Conservation (phyloP, 2,329 filamentous ascomycete genomes). For the Pestalotiopsis sp. region DNA sequence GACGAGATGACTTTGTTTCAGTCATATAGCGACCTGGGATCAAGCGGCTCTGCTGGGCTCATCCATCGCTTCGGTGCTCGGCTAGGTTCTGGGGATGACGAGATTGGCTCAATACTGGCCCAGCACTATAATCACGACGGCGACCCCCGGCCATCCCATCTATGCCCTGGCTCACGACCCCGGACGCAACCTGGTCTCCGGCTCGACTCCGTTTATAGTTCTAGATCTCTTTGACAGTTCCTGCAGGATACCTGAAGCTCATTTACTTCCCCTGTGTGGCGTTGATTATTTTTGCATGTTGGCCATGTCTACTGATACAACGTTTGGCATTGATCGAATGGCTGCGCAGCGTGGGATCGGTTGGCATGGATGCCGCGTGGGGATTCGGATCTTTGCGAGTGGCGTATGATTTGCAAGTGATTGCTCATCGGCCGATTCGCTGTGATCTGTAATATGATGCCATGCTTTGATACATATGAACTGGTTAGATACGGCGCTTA, state of each 20-base stretch:
- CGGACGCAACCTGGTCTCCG: neutral
- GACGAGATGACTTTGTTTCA: constrained; percentile 7
- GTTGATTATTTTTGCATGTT: neutral
- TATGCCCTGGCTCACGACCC: neutral
- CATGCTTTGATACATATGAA: neutral
- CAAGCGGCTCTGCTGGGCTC: neutral
- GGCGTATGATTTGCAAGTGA: neutral
- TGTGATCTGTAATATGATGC: neutral
- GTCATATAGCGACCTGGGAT: neutral
- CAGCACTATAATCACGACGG: neutral
- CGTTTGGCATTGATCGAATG: neutral
- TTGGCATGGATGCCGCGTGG: neutral
- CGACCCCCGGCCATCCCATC: neutral
- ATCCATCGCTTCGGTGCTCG: constrained; percentile 7
- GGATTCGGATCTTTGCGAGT: neutral
- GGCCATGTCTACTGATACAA: neutral
- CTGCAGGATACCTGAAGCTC: neutral
- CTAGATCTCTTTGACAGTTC: neutral
- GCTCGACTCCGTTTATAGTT: neutral
- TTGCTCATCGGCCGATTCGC: neutral
- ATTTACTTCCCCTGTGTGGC: neutral
- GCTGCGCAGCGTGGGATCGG: neutral
- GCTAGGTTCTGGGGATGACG: neutral
- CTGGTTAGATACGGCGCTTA: neutral
- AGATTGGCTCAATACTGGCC: constrained; percentile 1